phyloP scores from a whole-genome alignment of 495 filamentous ascomycete species.

The Lophiostoma macrostomum region DNA sequence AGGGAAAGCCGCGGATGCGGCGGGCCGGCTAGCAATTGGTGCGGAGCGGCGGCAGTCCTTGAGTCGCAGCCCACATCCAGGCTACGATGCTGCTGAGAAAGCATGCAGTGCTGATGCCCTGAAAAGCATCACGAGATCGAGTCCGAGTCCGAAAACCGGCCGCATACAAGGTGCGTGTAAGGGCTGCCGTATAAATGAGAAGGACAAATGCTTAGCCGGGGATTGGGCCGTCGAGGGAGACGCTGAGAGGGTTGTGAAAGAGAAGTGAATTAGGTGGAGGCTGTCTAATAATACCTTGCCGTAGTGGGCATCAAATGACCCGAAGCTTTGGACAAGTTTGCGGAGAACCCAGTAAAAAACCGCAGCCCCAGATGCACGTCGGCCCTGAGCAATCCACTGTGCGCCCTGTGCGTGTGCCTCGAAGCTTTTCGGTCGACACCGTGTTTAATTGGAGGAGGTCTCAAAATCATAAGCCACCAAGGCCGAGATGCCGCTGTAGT shows the following conservation, averaged over 20 bases:
- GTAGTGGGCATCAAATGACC: slow-evolving; percentile 16
- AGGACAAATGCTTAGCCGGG: not conserved
- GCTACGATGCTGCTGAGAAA: slow-evolving; percentile 18
- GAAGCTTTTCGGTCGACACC: not conserved
- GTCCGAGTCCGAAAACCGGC: slow-evolving; percentile 7
- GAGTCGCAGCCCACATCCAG: slow-evolving; percentile 7
- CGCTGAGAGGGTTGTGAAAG: not conserved
- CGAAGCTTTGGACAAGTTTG: slow-evolving; percentile 12
- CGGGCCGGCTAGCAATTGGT: slow-evolving; percentile 12
- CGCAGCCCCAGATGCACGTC: slow-evolving; percentile 23
- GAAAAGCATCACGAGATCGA: slow-evolving; percentile 19
- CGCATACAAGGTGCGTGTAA: not conserved
- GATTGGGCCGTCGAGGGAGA: not conserved
- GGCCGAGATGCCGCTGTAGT: too few species aligned
- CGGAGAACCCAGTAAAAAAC: slow-evolving; percentile 17
- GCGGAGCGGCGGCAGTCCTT: not conserved
- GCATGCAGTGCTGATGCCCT: slow-evolving; percentile 15
- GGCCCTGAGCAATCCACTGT: slow-evolving; percentile 1
- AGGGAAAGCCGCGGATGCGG: slow-evolving; percentile 4
- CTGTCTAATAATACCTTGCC: slow-evolving; percentile 20
- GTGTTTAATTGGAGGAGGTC: slow-evolving; percentile 20
- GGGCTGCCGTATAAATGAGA: not conserved
- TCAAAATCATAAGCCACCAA: not conserved
- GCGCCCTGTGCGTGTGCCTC: slow-evolving; percentile 14
- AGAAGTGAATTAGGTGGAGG: slow-evolving; percentile 18